A percentile compares a stretch with the other conserved stretches of the same genome.
Evolutionary conservation across 495 filamentous ascomycete species (phyloP).

Genomic region (Hypoxylon cercidicola): DNA sequence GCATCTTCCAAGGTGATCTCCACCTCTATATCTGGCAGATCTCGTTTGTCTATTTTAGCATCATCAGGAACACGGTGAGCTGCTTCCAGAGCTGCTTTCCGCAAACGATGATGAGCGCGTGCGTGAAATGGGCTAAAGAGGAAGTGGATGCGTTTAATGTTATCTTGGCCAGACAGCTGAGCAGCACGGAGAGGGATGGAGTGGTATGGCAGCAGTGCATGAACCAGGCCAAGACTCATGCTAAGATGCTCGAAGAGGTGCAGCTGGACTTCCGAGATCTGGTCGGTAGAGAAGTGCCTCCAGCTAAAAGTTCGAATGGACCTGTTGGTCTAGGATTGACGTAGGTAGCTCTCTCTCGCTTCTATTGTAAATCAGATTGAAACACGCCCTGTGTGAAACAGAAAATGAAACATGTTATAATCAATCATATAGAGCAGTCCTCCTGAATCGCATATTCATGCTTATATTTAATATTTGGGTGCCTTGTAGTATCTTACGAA

Average conservation of each 20-base stretch:
- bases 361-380: neutral
- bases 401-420: too few species aligned
- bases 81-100: constrained; percentile 93
- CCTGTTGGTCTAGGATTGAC: constrained; percentile 57
- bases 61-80: constrained; percentile 89
- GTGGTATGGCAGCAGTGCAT: constrained; percentile 85
- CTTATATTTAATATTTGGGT: too few species aligned
- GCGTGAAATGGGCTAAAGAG: constrained; percentile 96
- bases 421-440: neutral
- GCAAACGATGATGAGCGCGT: constrained; percentile 83
- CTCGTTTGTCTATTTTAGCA: constrained; percentile 94
- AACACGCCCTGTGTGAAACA: too few species aligned
- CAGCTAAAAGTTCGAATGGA: constrained; percentile 31
- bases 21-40: constrained; percentile 93
- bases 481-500: too few species aligned
- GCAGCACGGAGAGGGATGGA: constrained; percentile 74
- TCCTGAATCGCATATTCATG: neutral
- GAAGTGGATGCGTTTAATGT: constrained; percentile 90
- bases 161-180: constrained; percentile 82
- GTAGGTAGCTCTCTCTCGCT: neutral
- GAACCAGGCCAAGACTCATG: constrained; percentile 82
- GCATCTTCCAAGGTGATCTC: constrained; percentile 92
- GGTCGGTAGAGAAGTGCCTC: constrained; percentile 56
- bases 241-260: constrained; percentile 80
- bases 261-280: constrained; percentile 90